These are phyloP conservation scores for Zygoascus bituminiphila DNA, from an alignment of 805 yeast genomes.

Conservation along the genomic window DNA sequence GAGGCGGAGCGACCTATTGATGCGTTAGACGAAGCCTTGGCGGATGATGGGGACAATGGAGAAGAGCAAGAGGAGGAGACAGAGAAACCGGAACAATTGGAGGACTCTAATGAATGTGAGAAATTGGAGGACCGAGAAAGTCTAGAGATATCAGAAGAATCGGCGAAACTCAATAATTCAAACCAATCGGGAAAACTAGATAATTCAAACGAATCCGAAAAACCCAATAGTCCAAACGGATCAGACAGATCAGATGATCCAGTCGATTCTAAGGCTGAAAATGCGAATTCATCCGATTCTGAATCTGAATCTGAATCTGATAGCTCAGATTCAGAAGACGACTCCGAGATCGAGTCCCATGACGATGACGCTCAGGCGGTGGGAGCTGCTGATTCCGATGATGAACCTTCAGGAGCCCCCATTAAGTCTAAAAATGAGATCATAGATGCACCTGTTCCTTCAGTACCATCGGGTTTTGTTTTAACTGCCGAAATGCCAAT, in stretches of 20 bases:
- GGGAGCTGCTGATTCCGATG: conserved; percentile 15
- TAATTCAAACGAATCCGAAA: too few species aligned
- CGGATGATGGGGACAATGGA: conserved; percentile 8
- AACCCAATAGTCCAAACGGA: too few species aligned
- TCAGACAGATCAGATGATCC: too few species aligned
- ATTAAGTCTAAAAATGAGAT: conserved; percentile 74
- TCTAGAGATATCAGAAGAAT: too few species aligned
- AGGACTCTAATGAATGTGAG: neutral
- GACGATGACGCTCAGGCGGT: conserved; percentile 5
- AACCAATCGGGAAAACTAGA: too few species aligned
- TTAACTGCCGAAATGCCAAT: conserved; percentile 56
- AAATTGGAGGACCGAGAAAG: too few species aligned
- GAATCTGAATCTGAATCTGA: conserved; percentile 20
- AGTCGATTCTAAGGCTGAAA: too few species aligned
- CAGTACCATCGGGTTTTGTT: conserved; percentile 56
- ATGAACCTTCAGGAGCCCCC: conserved; percentile 40
- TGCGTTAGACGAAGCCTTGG: conserved; percentile 16
- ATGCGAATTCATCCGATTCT: too few species aligned
- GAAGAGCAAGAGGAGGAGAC: neutral
- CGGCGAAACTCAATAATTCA: too few species aligned
- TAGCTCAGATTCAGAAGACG: conserved; percentile 22
- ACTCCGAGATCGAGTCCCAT: conserved; percentile 14
- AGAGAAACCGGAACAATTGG: neutral
- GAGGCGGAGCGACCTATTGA: conserved; percentile 5
- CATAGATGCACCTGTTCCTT: conserved; percentile 56